Evolutionary conservation across 805 yeast genomes (phyloP).

Genomic region (Lipomyces oligophaga): DNA sequence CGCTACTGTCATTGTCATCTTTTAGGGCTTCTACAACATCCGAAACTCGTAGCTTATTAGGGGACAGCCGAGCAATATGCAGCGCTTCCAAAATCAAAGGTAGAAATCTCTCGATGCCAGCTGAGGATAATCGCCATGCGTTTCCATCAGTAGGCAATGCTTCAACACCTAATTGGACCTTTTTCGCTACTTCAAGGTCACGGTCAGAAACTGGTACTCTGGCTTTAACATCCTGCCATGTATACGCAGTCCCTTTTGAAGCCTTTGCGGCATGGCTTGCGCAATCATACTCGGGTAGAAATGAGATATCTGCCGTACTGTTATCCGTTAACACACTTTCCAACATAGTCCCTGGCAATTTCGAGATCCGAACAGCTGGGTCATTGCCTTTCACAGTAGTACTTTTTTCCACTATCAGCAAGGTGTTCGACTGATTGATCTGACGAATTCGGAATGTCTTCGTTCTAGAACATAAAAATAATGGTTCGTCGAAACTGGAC

Average conservation of each 20-base stretch:
- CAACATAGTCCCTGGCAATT: constrained; percentile 14
- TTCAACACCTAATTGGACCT: constrained; percentile 52
- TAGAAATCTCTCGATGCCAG: constrained; percentile 30
- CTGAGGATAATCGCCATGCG: constrained; percentile 38
- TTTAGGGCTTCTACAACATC: constrained; percentile 28
- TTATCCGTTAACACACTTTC: constrained; percentile 19
- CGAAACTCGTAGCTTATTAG: constrained; percentile 25
- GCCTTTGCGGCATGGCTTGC: background rate
- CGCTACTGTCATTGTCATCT: too few species aligned
- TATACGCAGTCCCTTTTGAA: background rate
- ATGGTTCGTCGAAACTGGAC: constrained; percentile 31
- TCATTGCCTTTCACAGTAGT: too few species aligned
- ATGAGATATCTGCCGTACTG: constrained; percentile 15
- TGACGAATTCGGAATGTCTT: constrained; percentile 66
- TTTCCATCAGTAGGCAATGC: constrained; percentile 44
- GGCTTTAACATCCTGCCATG: constrained; percentile 20
- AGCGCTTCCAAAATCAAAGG: constrained; percentile 32
- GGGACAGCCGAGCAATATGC: constrained; percentile 27
- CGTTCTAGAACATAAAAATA: constrained; percentile 58
- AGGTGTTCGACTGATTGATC: constrained; percentile 83
- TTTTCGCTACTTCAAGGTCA: constrained; percentile 56
- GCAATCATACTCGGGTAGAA: constrained; percentile 25
- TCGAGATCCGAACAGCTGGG: background rate
- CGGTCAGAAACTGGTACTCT: constrained; percentile 47
- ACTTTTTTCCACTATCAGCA: constrained; percentile 46